These are phyloP conservation scores for Chlamydomonas schloesseri DNA, from an alignment of 139 green algal species.

Conservation along the genomic window DNA sequence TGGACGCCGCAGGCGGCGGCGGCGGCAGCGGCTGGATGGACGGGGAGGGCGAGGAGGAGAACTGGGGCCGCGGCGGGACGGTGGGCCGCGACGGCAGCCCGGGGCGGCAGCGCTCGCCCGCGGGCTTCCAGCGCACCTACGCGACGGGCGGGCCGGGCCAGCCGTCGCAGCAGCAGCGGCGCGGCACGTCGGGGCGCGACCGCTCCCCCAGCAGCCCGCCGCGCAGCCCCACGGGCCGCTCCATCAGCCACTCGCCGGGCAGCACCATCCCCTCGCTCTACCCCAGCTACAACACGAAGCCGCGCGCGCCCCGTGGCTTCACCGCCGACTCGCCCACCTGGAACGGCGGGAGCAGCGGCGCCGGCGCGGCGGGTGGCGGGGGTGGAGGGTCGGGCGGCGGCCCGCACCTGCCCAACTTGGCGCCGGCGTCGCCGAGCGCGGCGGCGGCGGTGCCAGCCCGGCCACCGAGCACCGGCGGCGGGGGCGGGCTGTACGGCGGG, in stretches of 20 bases:
- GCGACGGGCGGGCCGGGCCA: not conserved
- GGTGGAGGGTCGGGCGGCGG: not conserved
- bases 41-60: not conserved
- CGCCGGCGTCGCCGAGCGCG: not conserved
- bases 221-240: constrained; percentile 5
- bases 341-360: not conserved
- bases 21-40: not conserved
- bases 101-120: not conserved
- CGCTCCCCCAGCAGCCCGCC: not conserved
- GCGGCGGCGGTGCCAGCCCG: not conserved
- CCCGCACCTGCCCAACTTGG: not conserved
- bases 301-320: not conserved
- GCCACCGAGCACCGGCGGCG: not conserved
- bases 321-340: not conserved
- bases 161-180: no score
- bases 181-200: no score
- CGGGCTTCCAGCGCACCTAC: no score
- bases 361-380: not conserved
- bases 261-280: constrained; percentile 22
- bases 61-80: no score
- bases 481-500: not conserved
- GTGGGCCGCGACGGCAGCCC: not conserved
- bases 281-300: constrained; percentile 19
- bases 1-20: not conserved
- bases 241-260: constrained; percentile 36